Evolutionary conservation across 108 stramenopile species (phyloP).

Genomic region (Cyclotella atomus): DNA sequence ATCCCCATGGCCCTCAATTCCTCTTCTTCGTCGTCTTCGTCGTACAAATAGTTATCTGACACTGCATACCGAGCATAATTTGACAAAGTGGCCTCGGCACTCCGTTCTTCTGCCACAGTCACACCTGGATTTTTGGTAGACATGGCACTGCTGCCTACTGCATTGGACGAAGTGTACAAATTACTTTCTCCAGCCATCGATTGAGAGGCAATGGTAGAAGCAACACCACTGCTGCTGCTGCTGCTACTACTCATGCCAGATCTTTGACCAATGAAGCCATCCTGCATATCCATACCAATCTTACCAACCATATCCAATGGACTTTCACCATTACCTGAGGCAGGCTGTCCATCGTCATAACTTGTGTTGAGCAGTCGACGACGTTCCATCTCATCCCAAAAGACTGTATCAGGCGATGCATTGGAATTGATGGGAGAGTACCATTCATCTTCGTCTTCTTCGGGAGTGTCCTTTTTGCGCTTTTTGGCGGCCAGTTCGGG

Average conservation of each 20-base stretch:
- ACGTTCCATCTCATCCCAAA: constrained; percentile 87
- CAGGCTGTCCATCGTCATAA: constrained; percentile 7
- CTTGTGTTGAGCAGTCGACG: constrained; percentile 62
- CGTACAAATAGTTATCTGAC: constrained; percentile 76
- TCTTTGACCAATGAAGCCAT: not conserved
- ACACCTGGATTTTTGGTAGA: constrained; percentile 35
- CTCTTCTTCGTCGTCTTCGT: constrained; percentile 52
- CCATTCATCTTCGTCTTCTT: constrained; percentile 56
- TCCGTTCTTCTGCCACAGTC: constrained; percentile 37
- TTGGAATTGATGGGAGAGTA: constrained; percentile 66
- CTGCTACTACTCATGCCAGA: not conserved
- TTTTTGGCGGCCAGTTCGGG: no score
- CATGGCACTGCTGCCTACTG: constrained; percentile 7
- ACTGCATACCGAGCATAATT: constrained; percentile 63
- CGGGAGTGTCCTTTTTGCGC: not conserved
- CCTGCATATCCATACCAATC: not conserved
- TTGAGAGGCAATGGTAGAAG: not conserved
- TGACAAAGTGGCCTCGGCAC: constrained; percentile 66
- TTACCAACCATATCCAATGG: constrained; percentile 30
- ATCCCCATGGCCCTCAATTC: constrained; percentile 11
- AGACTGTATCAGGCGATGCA: constrained; percentile 77
- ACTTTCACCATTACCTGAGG: not conserved
- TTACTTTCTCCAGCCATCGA: no score
- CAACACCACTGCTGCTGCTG: not conserved
- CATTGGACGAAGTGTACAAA: no score